These are phyloP conservation scores for Simmondsia chinensis DNA, from an alignment of 148 eudicot species.

Conservation along the genomic window DNA sequence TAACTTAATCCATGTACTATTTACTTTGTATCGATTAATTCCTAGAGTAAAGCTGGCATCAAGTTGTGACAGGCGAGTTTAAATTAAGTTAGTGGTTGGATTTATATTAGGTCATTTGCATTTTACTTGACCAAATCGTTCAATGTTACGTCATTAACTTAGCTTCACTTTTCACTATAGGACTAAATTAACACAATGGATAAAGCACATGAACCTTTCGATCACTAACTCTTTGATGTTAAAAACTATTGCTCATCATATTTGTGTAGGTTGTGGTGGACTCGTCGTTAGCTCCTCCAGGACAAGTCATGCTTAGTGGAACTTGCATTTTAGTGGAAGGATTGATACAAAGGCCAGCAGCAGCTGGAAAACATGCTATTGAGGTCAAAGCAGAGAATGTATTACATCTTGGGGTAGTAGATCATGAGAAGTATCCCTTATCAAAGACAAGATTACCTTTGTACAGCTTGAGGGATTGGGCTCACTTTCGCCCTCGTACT, in stretches of 20 bases:
- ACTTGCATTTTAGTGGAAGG: slow-evolving; percentile 80
- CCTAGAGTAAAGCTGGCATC: too few species aligned
- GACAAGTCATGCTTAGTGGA: slow-evolving; percentile 50
- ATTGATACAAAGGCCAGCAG: slow-evolving; percentile 43
- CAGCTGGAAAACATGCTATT: slow-evolving; percentile 44
- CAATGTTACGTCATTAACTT: too few species aligned
- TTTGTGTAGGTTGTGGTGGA: slow-evolving; percentile 63
- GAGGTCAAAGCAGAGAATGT: slow-evolving; percentile 76
- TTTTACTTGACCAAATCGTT: too few species aligned
- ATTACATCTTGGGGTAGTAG: slow-evolving; percentile 69
- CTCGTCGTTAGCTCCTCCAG: slow-evolving; percentile 55
- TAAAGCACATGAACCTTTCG: neutral
- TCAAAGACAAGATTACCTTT: slow-evolving; percentile 73
- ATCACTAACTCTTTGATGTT: neutral
- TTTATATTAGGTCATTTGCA: too few species aligned
- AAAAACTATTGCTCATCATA: neutral
- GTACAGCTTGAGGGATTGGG: slow-evolving; percentile 49
- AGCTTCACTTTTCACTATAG: too few species aligned
- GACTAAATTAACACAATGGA: too few species aligned
- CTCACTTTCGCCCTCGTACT: slow-evolving; percentile 84
- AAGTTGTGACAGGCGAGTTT: too few species aligned
- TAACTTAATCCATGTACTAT: too few species aligned
- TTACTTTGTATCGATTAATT: too few species aligned
- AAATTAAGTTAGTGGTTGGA: too few species aligned
- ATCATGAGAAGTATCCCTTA: slow-evolving; percentile 62